Percentiles rank a stretch among this genome's conserved stretches.
Conservation (phyloP, 257 asterid species). For the Verbena officinalis region DNA sequence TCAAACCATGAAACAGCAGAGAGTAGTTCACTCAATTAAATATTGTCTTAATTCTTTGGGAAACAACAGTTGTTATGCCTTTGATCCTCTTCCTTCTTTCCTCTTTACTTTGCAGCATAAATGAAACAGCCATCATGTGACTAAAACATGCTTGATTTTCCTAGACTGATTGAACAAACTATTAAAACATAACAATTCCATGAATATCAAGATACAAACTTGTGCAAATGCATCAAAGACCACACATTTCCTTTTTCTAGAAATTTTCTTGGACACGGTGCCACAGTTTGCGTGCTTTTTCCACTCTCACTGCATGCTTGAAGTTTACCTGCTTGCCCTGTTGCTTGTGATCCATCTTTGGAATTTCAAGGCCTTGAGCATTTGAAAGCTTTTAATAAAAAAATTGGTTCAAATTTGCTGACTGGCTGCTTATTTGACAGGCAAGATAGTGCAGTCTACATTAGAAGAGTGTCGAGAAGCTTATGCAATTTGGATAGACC, state of each 20-base stretch:
- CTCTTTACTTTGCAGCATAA: background rate
- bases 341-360: background rate
- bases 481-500: slow-evolving; percentile 78
- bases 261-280: background rate
- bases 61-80: background rate
- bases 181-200: background rate
- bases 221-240: background rate
- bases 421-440: slow-evolving; percentile 54
- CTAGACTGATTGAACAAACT: too few relatives aligned
- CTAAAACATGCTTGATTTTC: background rate
- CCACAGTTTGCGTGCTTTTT: background rate
- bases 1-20: background rate
- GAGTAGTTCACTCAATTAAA: background rate
- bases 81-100: background rate
- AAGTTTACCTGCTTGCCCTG: slow-evolving; percentile 10
- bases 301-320: background rate
- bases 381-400: too few relatives aligned
- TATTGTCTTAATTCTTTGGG: background rate
- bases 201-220: background rate
- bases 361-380: slow-evolving; percentile 12
- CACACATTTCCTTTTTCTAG: background rate
- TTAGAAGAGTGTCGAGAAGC: slow-evolving; percentile 89
- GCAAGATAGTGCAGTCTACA: slow-evolving; percentile 96
- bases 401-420: slow-evolving; percentile 22
- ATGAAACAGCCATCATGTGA: background rate